These are phyloP conservation scores for Cymbopogon citratus DNA, from an alignment of 176 grass and related monocot species.

Conservation along the genomic window DNA sequence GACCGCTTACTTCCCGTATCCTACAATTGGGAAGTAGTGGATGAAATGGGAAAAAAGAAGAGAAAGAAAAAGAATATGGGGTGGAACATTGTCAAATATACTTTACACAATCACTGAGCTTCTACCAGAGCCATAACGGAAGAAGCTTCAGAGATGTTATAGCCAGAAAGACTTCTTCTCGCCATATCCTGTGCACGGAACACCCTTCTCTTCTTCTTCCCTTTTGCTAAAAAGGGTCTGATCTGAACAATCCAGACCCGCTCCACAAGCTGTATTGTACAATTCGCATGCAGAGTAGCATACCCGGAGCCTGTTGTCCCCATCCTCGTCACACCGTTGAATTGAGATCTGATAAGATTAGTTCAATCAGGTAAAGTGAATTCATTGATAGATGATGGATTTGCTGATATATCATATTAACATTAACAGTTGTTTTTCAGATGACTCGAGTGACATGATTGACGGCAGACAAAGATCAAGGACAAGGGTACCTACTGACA, in stretches of 20 bases:
- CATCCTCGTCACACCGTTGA: conserved; percentile 87
- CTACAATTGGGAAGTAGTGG: conserved; percentile 57
- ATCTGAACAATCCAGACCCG: conserved; percentile 87
- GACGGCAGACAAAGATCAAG: not conserved
- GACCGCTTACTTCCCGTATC: conserved; percentile 57
- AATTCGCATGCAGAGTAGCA: conserved; percentile 88
- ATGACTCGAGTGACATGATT: not conserved
- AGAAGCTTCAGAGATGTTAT: conserved; percentile 45
- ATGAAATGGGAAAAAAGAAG: conserved; percentile 8
- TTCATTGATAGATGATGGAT: not conserved
- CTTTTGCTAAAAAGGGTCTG: conserved; percentile 98
- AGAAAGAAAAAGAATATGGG: conserved; percentile 33
- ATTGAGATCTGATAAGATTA: conserved; percentile 73
- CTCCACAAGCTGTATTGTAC: conserved; percentile 87
- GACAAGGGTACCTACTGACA: not conserved
- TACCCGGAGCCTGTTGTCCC: conserved; percentile 92
- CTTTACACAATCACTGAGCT: conserved; percentile 51
- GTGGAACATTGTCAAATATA: conserved; percentile 34
- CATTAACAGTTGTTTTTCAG: not conserved
- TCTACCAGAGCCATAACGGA: conserved; percentile 25
- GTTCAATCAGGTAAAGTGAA: not conserved
- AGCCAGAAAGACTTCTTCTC: conserved; percentile 90
- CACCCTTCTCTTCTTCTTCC: conserved; percentile 73
- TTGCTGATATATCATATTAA: not conserved
- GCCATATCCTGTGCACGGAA: conserved; percentile 92